Evolutionary conservation across 768 basidiomycete genomes (phyloP).

Genomic region (Naganishia onofrii): DNA sequence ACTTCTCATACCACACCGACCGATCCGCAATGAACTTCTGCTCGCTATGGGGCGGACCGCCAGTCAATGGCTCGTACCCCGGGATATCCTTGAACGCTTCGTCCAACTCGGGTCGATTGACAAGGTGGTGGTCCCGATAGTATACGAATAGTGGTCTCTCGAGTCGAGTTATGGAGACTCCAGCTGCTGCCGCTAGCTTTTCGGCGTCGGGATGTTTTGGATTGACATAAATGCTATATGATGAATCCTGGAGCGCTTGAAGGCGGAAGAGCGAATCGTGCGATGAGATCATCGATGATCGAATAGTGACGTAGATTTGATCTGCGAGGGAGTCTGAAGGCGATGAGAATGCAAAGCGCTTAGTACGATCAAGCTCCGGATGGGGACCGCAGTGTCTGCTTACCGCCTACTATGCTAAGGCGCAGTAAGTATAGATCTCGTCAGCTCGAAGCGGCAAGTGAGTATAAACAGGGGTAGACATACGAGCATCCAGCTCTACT

Average conservation of each 20-base stretch:
- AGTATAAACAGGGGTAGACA: neutral
- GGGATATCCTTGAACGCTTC: neutral
- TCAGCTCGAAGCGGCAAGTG: neutral
- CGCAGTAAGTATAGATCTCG: neutral
- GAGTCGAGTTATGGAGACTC: neutral
- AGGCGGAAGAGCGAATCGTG: constrained; percentile 2
- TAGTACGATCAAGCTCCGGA: no score
- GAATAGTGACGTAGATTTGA: neutral
- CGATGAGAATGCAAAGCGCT: neutral
- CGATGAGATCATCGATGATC: neutral
- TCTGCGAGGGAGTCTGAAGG: constrained; percentile 7
- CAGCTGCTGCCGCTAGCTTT: neutral
- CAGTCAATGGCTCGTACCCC: neutral
- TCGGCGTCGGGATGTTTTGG: neutral
- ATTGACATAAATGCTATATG: neutral
- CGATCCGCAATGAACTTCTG: constrained; percentile 2
- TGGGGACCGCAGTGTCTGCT: neutral
- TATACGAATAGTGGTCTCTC: neutral
- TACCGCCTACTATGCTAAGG: neutral
- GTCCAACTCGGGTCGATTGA: neutral
- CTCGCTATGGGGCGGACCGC: neutral
- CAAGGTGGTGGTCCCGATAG: constrained; percentile 8
- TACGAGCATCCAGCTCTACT: constrained; percentile 3
- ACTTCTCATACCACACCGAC: constrained; percentile 5
- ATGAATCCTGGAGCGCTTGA: neutral